phyloP scores from a whole-genome alignment of 768 basidiomycete genomes.

The Mycena sanguinolenta region DNA sequence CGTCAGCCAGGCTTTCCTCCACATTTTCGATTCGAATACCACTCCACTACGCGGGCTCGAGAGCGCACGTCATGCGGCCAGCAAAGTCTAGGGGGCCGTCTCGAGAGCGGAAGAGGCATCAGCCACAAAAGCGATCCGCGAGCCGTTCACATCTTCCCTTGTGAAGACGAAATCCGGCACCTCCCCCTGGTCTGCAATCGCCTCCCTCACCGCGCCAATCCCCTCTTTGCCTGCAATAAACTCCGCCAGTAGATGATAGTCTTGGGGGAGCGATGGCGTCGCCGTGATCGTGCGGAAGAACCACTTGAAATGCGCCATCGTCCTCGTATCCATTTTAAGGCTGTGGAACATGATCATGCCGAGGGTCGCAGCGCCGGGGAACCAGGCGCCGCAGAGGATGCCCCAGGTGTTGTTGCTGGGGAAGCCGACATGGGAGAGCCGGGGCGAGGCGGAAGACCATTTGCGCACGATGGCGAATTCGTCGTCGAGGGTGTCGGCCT shows the following conservation, averaged over 20 bases:
- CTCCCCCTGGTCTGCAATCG: neutral
- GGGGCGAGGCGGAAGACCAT: conserved; percentile 5
- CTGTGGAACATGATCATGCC: neutral
- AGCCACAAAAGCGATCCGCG: neutral
- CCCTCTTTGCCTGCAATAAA: conserved; percentile 7
- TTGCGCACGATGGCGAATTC: conserved; percentile 3
- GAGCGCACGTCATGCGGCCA: too few species aligned
- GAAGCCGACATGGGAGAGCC: neutral
- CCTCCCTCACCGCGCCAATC: neutral
- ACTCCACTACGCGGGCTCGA: too few species aligned
- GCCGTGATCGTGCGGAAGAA: neutral
- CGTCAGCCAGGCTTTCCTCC: too few species aligned
- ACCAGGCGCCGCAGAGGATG: conserved; percentile 1
- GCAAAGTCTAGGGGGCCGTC: too few species aligned
- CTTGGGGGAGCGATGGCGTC: neutral
- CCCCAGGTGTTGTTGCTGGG: conserved; percentile 12
- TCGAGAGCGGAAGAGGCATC: neutral
- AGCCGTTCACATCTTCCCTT: neutral
- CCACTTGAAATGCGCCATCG: conserved; percentile 13
- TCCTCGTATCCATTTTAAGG: neutral
- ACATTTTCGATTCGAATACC: too few species aligned
- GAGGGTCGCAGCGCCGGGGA: neutral
- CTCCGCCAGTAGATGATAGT: conserved; percentile 3
- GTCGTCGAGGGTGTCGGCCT: neutral
- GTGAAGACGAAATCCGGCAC: conserved; percentile 6